Evolutionary conservation across 352 stramenopile species (phyloP).

Genomic region (Phytophthora sansomeana): DNA sequence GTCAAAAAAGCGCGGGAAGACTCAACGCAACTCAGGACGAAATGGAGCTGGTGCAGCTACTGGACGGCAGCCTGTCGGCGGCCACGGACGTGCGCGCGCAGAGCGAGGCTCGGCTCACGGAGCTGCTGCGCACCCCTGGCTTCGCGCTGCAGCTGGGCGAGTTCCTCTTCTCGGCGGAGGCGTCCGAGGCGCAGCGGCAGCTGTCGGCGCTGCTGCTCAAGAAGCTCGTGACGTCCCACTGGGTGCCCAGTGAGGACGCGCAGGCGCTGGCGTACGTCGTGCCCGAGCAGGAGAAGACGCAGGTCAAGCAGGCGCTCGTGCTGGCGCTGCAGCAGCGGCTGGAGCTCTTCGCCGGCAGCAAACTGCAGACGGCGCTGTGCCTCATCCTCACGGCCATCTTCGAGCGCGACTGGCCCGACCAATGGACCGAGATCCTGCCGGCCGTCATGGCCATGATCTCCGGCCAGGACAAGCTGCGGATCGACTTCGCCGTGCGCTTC

Average conservation of each 20-base stretch:
- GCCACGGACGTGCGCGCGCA: constrained; percentile 55
- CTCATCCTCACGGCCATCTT: constrained; percentile 84
- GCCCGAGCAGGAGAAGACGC: constrained; percentile 68
- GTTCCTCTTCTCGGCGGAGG: constrained; percentile 64
- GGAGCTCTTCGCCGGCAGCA: constrained; percentile 66
- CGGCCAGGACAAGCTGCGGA: constrained; percentile 56
- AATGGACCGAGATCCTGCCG: constrained; percentile 82
- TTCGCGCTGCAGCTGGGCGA: constrained; percentile 79
- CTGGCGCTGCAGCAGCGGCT: constrained; percentile 65
- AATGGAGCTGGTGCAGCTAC: constrained; percentile 58
- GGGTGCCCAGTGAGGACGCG: constrained; percentile 54
- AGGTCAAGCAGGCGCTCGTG: constrained; percentile 69
- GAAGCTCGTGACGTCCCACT: constrained; percentile 74
- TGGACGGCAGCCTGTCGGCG: constrained; percentile 63
- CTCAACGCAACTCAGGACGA: background rate
- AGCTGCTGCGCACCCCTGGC: constrained; percentile 60
- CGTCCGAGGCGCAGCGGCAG: constrained; percentile 59
- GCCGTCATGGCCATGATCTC: constrained; percentile 68
- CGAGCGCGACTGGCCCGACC: constrained; percentile 85
- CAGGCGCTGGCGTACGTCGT: constrained; percentile 50
- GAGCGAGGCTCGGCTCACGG: constrained; percentile 72
- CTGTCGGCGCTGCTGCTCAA: constrained; percentile 81
- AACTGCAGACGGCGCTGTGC: constrained; percentile 83
- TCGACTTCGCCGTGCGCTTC: constrained; percentile 81
- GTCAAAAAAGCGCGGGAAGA: too few species aligned